Base-by-base conservation (phyloP, 768 basidiomycete genomes). In the Lactarius sp. region DNA sequence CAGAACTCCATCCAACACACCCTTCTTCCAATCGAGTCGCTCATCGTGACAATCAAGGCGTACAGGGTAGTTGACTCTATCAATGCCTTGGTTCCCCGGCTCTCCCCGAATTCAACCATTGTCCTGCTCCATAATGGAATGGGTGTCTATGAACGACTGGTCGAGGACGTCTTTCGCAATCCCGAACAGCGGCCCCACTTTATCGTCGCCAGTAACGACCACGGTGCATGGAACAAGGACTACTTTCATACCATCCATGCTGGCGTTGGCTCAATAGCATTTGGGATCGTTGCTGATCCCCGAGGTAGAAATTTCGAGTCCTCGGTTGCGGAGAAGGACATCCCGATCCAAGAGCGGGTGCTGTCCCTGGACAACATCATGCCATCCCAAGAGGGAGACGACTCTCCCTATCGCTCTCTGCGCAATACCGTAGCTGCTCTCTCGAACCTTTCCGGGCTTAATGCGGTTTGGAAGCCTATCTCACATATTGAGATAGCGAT, bases 61-160 rank as follows among this genome's bases (percentile, higher is more conserved):
- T 80, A 85, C 16, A 77, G 81, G 9, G 89, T 88, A 4, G 56
- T 86, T 4, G 70, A 73, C 3, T 84, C 88, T 4, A 68, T 99
- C 41, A 73, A 74, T 18, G 70, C 73, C 0, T 81, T 98, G 60
- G 74, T 81, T 18, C 83, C 83, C 13, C 83, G 93, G 18, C 75
- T 98, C 20, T 78, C 80, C 4, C 71, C 80, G 0, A 73, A 81
- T 55, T 89, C 87, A 50, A 96, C 94, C 41, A 85, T 98, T 67
- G 90, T 96, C 2, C 82, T 99, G n/a, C 75, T 98, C 58, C 92
- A 96, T 71, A 96, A 96, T 72, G 96, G 96, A 31, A 90, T 97
- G 86, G 96, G 94, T 12, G 77, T 95, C 9, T 91, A 93, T 73
- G 95, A 98, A 60, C 77, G 84, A 64, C 79, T 97, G 53, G 72